phyloP scores from a whole-genome alignment of 768 basidiomycete species.

The Neoboletus magnificus region DNA sequence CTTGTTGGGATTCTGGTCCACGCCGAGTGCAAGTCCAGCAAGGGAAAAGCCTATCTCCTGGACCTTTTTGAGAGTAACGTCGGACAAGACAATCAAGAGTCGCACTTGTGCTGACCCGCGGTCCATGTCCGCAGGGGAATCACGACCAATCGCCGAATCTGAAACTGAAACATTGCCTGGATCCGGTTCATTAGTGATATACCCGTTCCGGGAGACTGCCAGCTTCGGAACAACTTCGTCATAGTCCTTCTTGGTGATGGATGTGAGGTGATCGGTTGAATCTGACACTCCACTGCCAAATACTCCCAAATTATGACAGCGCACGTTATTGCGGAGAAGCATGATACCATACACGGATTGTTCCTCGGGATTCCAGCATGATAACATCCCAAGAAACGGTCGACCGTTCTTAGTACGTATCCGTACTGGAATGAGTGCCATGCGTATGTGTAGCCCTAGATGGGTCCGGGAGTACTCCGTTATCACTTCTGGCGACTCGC shows the following conservation, averaged over 20 bases:
- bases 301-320: not conserved
- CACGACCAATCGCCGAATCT: not conserved
- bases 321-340: not conserved
- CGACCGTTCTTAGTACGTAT: not conserved
- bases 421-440: not conserved
- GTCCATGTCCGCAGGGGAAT: not conserved
- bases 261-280: not conserved
- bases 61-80: not conserved
- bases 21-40: not conserved
- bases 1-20: not conserved
- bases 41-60: not conserved
- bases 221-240: not conserved
- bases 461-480: not conserved
- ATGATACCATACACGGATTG: not conserved
- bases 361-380: not conserved
- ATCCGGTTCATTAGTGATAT: not conserved
- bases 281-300: not conserved
- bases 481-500: not conserved
- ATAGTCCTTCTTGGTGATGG: not conserved
- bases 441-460: not conserved
- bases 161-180: not conserved
- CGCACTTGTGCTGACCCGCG: not conserved
- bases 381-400: not conserved
- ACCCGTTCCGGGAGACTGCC: not conserved
- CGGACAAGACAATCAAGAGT: not conserved